These are phyloP conservation scores for Calocybe cyanea DNA, from an alignment of 768 basidiomycete genomes.

Conservation along the genomic window DNA sequence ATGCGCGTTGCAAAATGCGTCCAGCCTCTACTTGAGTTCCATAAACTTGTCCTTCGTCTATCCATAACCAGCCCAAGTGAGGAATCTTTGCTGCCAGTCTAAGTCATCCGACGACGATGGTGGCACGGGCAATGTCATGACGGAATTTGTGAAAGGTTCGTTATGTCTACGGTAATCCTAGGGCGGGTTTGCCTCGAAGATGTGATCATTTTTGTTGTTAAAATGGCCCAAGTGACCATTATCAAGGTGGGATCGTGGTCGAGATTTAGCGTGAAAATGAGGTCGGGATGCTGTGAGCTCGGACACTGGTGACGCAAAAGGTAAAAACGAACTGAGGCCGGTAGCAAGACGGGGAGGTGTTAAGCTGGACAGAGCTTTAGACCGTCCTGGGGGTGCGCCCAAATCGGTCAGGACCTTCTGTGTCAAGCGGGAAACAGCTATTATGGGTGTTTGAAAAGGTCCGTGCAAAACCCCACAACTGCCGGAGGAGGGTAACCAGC, in stretches of 20 bases:
- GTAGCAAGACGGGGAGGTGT: conserved; percentile 33
- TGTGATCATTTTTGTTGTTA: conserved; percentile 37
- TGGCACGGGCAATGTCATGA: conserved; percentile 60
- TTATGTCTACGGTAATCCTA: conserved; percentile 34
- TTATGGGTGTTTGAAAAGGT: conserved; percentile 50
- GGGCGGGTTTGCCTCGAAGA: conserved; percentile 22
- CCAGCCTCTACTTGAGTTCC: conserved; percentile 65
- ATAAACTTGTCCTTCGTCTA: conserved; percentile 53
- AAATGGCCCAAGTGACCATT: conserved; percentile 27
- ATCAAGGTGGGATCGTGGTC: conserved; percentile 33
- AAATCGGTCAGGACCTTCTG: conserved; percentile 47
- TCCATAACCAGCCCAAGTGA: conserved; percentile 59
- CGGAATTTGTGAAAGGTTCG: conserved; percentile 32
- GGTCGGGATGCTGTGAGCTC: conserved; percentile 47
- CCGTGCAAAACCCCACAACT: conserved; percentile 55
- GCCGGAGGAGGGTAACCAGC: conserved; percentile 30
- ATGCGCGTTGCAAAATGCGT: too few species aligned
- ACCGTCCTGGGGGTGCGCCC: conserved; percentile 42
- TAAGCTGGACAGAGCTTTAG: conserved; percentile 72
- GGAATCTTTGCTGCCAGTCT: conserved; percentile 55
- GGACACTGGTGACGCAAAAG: conserved; percentile 39
- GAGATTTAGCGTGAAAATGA: conserved; percentile 58
- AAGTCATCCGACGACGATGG: conserved; percentile 38
- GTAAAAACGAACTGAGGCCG: conserved; percentile 25
- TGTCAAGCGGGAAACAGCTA: conserved; percentile 66